Conservation (phyloP, 129 eudicot genomes). For the Flaveria sonorensis region DNA sequence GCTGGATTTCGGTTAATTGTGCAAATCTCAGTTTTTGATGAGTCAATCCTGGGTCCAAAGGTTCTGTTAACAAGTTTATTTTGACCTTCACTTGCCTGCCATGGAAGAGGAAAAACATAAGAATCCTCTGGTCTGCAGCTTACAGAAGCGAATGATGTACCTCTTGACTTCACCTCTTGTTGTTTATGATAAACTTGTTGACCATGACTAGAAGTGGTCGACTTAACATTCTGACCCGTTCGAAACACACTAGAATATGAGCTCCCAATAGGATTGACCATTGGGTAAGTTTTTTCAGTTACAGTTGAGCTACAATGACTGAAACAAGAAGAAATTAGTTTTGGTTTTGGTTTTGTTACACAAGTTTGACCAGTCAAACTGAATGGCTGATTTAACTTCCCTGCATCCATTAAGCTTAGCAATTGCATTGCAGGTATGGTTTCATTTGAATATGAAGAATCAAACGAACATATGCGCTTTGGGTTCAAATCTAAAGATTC, state of each 20-base stretch:
- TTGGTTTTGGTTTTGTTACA: conserved; percentile 43
- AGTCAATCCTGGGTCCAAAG: conserved; percentile 13
- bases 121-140: conserved; percentile 36
- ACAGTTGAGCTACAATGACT: conserved; percentile 40
- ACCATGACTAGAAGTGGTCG: conserved; percentile 25
- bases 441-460: conserved; percentile 59
- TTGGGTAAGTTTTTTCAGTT: conserved; percentile 24
- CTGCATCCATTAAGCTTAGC: conserved; percentile 71
- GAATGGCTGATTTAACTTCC: conserved; percentile 41
- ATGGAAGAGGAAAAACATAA: conserved; percentile 21
- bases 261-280: conserved; percentile 34
- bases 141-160: conserved; percentile 9
- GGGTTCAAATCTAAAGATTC: conserved; percentile 26
- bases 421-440: conserved; percentile 89
- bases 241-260: conserved; percentile 25
- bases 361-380: conserved; percentile 25
- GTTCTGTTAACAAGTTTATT: conserved; percentile 24
- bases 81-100: conserved; percentile 30
- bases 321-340: conserved; percentile 43
- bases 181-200: conserved; percentile 37
- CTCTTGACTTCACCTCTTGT: conserved; percentile 41
- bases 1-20: conserved; percentile 73
- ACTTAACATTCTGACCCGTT: conserved; percentile 25
- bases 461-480: conserved; percentile 21
- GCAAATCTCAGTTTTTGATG: conserved; percentile 41